Evolutionary conservation across 495 filamentous ascomycete genomes (phyloP).

Genomic region (Aspergillus nanangensis): DNA sequence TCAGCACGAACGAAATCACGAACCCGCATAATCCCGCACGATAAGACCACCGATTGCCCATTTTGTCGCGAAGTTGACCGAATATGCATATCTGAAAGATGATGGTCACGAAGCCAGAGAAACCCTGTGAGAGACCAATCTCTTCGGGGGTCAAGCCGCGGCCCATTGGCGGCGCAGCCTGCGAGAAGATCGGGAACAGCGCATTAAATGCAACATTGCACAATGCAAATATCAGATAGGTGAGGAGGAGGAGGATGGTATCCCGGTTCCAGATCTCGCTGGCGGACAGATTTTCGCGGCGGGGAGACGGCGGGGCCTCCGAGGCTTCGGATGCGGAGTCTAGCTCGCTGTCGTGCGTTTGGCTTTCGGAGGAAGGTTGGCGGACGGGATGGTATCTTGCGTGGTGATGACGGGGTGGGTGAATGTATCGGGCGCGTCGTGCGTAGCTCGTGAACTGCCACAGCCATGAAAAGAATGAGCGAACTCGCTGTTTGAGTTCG

Average conservation of each 20-base stretch:
- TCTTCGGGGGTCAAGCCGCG: slow-evolving; percentile 69
- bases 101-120: slow-evolving; percentile 80
- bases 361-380: slow-evolving; percentile 21
- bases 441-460: slow-evolving; percentile 68
- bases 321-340: slow-evolving; percentile 42
- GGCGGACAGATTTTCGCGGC: slow-evolving; percentile 32
- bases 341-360: slow-evolving; percentile 38
- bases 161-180: slow-evolving; percentile 67
- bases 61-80: slow-evolving; percentile 67
- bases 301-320: slow-evolving; percentile 23
- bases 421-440: slow-evolving; percentile 55
- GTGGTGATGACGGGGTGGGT: too few species aligned
- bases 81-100: slow-evolving; percentile 85
- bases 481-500: slow-evolving; percentile 52
- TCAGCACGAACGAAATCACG: slow-evolving; percentile 74
- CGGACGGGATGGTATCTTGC: slow-evolving; percentile 18
- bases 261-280: slow-evolving; percentile 67
- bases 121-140: slow-evolving; percentile 81
- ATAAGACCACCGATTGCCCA: slow-evolving; percentile 85
- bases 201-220: slow-evolving; percentile 87
- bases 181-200: slow-evolving; percentile 86
- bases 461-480: slow-evolving; percentile 61
- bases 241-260: slow-evolving; percentile 72
- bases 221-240: slow-evolving; percentile 84
- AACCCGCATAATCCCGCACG: slow-evolving; percentile 76